These are phyloP conservation scores for Drosera capensis DNA, from an alignment of 148 eudicot genomes.

Conservation along the genomic window DNA sequence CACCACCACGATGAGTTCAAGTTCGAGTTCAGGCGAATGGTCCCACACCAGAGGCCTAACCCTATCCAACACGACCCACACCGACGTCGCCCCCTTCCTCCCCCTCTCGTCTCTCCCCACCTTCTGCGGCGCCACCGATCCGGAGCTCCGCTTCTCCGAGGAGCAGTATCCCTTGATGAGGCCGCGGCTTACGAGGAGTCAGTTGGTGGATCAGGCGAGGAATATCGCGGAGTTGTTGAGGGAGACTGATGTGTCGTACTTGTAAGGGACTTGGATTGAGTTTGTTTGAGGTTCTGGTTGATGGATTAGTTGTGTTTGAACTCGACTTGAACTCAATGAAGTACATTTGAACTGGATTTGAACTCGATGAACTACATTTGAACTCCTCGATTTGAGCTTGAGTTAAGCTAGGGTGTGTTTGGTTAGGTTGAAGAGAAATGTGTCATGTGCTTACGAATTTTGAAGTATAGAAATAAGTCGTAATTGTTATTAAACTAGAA, in stretches of 20 bases:
- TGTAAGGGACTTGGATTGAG: too few relatives aligned
- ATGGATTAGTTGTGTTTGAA: not conserved
- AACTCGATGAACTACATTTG: too few relatives aligned
- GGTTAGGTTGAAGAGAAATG: too few relatives aligned
- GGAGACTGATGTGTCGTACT: constrained; percentile 68
- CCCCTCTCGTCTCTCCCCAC: constrained; percentile 85
- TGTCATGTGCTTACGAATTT: too few relatives aligned
- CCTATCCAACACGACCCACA: constrained; percentile 64
- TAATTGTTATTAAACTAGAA: too few relatives aligned
- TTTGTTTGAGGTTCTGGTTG: not conserved
- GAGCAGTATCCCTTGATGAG: constrained; percentile 25
- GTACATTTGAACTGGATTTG: not conserved
- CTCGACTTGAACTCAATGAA: not conserved
- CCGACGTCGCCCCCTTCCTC: constrained; percentile 81
- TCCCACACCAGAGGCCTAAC: constrained; percentile 50
- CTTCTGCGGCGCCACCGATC: constrained; percentile 66
- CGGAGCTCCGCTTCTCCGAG: constrained; percentile 49
- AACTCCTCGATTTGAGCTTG: too few relatives aligned
- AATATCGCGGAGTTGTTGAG: constrained; percentile 63
- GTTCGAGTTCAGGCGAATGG: constrained; percentile 21
- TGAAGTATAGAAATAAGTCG: too few relatives aligned
- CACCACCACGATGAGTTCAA: too few relatives aligned
- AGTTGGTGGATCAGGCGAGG: constrained; percentile 38
- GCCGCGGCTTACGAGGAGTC: constrained; percentile 30
- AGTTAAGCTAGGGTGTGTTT: too few relatives aligned